Evolutionary conservation across 2,329 filamentous ascomycete genomes (phyloP).

Genomic region (Hypoxylon sp.): DNA sequence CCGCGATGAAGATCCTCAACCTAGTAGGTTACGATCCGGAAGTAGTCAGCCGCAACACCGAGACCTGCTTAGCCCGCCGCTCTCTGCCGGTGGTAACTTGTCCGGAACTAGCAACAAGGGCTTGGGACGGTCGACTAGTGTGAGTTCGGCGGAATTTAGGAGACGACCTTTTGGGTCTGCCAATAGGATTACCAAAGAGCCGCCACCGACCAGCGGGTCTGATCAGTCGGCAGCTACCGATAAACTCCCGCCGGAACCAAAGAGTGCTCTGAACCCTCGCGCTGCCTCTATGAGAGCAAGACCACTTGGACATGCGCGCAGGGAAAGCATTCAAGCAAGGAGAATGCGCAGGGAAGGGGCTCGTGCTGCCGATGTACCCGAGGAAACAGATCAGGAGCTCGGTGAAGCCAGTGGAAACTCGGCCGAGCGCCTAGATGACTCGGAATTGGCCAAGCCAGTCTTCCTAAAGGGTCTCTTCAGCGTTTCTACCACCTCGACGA

Average conservation of each 20-base stretch:
- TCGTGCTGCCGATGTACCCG: conserved; percentile 83
- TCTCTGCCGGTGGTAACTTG: conserved; percentile 69
- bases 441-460: conserved; percentile 91
- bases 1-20: conserved; percentile 64
- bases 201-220: conserved; percentile 82
- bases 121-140: conserved; percentile 89
- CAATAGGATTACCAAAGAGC: conserved; percentile 69
- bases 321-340: conserved; percentile 92
- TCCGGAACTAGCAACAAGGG: conserved; percentile 74
- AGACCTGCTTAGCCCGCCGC: conserved; percentile 82
- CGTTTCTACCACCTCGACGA: conserved; percentile 95
- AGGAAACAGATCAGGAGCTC: conserved; percentile 90
- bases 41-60: conserved; percentile 81
- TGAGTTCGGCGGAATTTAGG: conserved; percentile 88
- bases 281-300: conserved; percentile 82
- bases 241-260: conserved; percentile 66
- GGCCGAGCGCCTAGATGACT: conserved; percentile 73
- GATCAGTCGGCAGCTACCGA: conserved; percentile 78
- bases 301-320: conserved; percentile 88
- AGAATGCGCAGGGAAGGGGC: conserved; percentile 80
- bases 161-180: conserved; percentile 68
- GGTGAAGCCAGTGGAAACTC: conserved; percentile 73
- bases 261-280: conserved; percentile 66
- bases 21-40: conserved; percentile 63
- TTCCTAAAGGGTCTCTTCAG: conserved; percentile 97